Base-by-base conservation (phyloP, 169 alveolate genomes). In the Cryptosporidium bovis region DNA sequence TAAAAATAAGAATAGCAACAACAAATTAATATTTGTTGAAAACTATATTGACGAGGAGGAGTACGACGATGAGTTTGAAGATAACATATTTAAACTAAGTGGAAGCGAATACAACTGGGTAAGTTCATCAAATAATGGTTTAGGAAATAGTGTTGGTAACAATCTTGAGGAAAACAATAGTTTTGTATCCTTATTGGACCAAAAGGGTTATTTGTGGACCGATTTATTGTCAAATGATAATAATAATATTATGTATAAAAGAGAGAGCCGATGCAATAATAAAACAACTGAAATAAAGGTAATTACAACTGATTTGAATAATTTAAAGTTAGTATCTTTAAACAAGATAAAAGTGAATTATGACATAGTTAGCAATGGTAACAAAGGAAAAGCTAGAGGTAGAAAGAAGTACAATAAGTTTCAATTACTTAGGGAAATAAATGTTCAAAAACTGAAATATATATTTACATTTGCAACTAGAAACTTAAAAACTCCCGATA, bases 381-480 rank as follows among this genome's bases (percentile, higher is more conserved):
- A 48, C 16, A 48, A n/a, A 53, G 29, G 29, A 13, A 12, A 12
- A 5, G 27, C 20, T 13, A n/a, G 20, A 13, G 29, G 10, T 13
- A 62, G 8, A 62, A 8, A 13, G 0, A 62, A 62, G 16, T 27
- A 62, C 16, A 69, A 65, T 8, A 69, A 69, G 44, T 56, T 18
- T 27, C 83, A 69, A 31, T 13, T 51, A 33, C 20, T 69, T 6
- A 50, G 83, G n/a, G 83, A 51, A 46, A 4, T 69, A 5, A 69
- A 69, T 33, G 83, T 69, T 8, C 83, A 69, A 29, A 69, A 69
- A 5, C 56, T 69, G 2, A 51, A 56, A n/a, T 69, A 69, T 27
- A 69, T 69, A 29, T 69, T 69, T 53, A 69, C 83, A 29, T 69
- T 69, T 33, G 51, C 83, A 16, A 69, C 83, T 13, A 27, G 83